These are phyloP conservation scores for Fraxinus pennsylvanica DNA, from an alignment of 257 asterid genomes.

Conservation along the genomic window DNA sequence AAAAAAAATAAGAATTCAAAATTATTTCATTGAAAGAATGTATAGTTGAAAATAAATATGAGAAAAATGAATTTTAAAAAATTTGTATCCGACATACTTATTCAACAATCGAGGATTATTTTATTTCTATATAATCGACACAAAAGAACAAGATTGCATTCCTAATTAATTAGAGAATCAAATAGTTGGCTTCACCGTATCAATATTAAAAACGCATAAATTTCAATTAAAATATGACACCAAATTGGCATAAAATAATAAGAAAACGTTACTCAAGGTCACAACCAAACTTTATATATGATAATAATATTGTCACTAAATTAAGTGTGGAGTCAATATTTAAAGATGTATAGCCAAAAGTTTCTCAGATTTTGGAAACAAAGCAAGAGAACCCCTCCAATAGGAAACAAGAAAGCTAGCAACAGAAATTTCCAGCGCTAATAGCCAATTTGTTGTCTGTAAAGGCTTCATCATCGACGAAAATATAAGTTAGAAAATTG, in stretches of 20 bases:
- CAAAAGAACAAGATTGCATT: constrained; percentile 36
- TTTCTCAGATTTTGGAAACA: not conserved
- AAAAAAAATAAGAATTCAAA: too few species aligned
- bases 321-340: constrained; percentile 1
- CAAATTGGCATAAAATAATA: constrained; percentile 26
- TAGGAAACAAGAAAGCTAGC: not conserved
- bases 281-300: constrained; percentile 17
- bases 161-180: constrained; percentile 42
- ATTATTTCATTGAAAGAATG: too few species aligned
- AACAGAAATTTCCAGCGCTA: not conserved
- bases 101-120: constrained; percentile 25
- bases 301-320: not conserved
- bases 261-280: constrained; percentile 15
- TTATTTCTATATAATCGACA: constrained; percentile 11
- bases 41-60: too few species aligned
- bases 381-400: not conserved
- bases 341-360: not conserved
- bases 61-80: too few species aligned
- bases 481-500: not conserved
- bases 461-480: too few species aligned
- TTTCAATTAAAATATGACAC: not conserved
- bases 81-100: not conserved
- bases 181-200: constrained; percentile 24
- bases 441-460: not conserved
- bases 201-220: not conserved